phyloP scores from a whole-genome alignment of 176 grass and related monocot genomes.

The Leersia perrieri region DNA sequence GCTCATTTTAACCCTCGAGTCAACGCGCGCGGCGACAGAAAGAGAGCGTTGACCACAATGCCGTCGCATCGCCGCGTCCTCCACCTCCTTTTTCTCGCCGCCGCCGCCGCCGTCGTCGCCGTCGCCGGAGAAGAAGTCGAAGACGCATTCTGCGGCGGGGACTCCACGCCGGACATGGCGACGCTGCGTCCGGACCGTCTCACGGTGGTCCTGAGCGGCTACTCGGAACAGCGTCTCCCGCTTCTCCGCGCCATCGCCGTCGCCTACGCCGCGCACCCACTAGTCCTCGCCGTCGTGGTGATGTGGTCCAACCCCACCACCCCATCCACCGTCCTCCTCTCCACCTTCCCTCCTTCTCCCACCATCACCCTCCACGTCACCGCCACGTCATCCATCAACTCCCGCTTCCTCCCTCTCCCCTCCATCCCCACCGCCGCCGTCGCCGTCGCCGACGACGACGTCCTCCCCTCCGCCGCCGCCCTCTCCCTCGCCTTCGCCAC shows the following conservation, averaged over 20 bases:
- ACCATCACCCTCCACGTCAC: slow-evolving; percentile 46
- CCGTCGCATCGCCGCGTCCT: neutral
- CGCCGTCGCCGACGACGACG: slow-evolving; percentile 63
- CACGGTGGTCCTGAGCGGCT: slow-evolving; percentile 73
- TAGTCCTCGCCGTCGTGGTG: slow-evolving; percentile 53
- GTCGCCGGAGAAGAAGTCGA: neutral
- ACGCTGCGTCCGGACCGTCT: slow-evolving; percentile 55
- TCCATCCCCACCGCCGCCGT: slow-evolving; percentile 59
- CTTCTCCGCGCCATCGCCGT: slow-evolving; percentile 59
- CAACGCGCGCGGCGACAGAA: no score
- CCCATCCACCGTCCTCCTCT: slow-evolving; percentile 21
- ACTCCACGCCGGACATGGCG: slow-evolving; percentile 21
- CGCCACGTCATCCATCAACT: slow-evolving; percentile 68
- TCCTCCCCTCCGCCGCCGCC: slow-evolving; percentile 43
- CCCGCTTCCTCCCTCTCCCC: slow-evolving; percentile 68
- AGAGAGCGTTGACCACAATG: no score
- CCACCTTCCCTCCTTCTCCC: slow-evolving; percentile 33
- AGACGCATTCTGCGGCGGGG: slow-evolving; percentile 29
- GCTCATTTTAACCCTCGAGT: neutral
- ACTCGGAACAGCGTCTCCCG: slow-evolving; percentile 64
- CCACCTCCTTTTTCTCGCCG: slow-evolving; percentile 23
- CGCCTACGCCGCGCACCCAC: slow-evolving; percentile 54
- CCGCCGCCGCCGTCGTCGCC: no score
- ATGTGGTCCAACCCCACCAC: slow-evolving; percentile 80
- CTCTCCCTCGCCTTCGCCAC: slow-evolving; percentile 64